Base-by-base conservation (phyloP, 2,329 filamentous ascomycete species). In the Blastomyces silverae region DNA sequence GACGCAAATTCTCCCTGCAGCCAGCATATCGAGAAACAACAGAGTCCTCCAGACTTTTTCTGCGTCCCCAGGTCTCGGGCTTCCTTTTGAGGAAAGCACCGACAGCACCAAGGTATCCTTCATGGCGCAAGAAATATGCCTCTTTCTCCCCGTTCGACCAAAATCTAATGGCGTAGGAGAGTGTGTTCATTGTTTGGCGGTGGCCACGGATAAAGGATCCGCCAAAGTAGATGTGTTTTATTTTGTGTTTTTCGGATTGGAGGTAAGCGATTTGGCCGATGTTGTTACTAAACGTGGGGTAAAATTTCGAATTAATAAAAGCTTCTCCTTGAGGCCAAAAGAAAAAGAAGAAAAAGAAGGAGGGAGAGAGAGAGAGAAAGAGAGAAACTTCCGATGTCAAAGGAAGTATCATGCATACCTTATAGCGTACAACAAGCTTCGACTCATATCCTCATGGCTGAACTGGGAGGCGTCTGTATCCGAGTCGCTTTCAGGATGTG, bases 221-320 rank as follows among this genome's bases (percentile, higher is more conserved):
- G 28, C 94, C 94, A 77, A 99, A 99, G 80, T 99, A 99, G 67
- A 99, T 97, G 73, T 93, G 87, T 68, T 90, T 89, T 34, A 97
- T 82, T 57, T 89, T 85, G 79, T 99, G 93, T 73, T 96, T 94
- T 75, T 97, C 92, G 6, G 91, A 94, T 75, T 97, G 94, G n/a
- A 99, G 82, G 76, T 94, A 97, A 55, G 94, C 92, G 71, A 99
- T 96, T 79, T 99, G 94, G 20, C 94, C 94, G 68, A 97, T 97
- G 78, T 97, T 97, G 81, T 97, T 97, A 75, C 89, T 93, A 70
- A 42, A 39, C 25, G 55, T 22, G 25, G 37, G 10, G 55, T 8
- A 37, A 20, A 34, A 17, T 42, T 22, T 11, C 34, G 39, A 31
- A 64, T 64, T 28, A 66, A 20, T 48, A 25, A 25, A 52, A 25